These are phyloP conservation scores for Gossypium gossypioides DNA, from an alignment of 441 rosid species.

Conservation along the genomic window DNA sequence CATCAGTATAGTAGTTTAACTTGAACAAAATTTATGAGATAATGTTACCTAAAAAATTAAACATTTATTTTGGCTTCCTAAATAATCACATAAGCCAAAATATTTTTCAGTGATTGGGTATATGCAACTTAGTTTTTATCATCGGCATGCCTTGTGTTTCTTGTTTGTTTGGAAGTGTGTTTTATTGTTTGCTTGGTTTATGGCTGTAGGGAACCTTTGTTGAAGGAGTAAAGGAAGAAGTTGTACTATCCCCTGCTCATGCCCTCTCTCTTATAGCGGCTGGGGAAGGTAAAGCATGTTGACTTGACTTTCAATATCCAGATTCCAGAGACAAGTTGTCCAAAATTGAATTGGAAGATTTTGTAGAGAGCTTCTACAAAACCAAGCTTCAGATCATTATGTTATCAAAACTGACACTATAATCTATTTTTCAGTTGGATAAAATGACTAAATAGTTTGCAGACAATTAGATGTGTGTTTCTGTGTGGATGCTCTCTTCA, in stretches of 20 bases:
- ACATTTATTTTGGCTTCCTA: not conserved
- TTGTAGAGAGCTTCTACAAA: not conserved
- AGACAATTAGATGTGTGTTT: not conserved
- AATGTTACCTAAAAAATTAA: not conserved
- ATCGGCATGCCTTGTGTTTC: not conserved
- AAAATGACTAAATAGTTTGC: conserved; percentile 2
- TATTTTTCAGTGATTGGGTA: not conserved
- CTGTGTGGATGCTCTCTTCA: conserved; percentile 8
- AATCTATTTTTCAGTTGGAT: not conserved
- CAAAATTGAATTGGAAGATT: not conserved
- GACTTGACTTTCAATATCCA: conserved; percentile 16
- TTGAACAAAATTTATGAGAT: not conserved
- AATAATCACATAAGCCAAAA: not conserved
- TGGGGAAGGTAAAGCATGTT: conserved; percentile 79
- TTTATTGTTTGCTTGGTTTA: conserved; percentile 19
- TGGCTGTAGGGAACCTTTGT: conserved; percentile 84
- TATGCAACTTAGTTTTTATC: not conserved
- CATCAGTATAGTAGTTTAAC: not conserved
- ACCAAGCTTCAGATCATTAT: not conserved
- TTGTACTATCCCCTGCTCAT: conserved; percentile 97
- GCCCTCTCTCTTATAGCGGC: conserved; percentile 97
- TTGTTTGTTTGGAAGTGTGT: not conserved
- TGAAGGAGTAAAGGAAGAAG: conserved; percentile 98
- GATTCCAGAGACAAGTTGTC: conserved; percentile 2
- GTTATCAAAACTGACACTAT: not conserved